Conservation (phyloP, 1,284 basidiomycete species). For the Moesziomyces antarcticus region DNA sequence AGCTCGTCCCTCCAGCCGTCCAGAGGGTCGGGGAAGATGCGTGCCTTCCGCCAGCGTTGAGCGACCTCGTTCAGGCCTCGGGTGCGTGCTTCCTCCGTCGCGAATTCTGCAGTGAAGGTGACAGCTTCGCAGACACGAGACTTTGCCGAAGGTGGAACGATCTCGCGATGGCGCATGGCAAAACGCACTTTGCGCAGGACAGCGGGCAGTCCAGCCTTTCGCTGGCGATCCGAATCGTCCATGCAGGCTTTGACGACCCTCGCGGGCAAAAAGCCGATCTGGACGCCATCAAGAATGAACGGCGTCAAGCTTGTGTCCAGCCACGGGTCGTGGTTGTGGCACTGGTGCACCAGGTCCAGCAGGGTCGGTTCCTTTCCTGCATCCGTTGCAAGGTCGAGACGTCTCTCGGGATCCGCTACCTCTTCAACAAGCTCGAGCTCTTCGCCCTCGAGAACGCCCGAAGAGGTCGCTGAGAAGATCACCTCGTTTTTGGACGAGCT, state of each 20-base stretch:
- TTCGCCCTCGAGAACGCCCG: constrained; percentile 22
- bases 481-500: constrained; percentile 18
- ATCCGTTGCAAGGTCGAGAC: constrained; percentile 1
- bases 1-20: constrained; percentile 67
- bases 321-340: constrained; percentile 65
- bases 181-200: constrained; percentile 30
- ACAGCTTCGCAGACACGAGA: constrained; percentile 26
- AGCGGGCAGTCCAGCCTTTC: constrained; percentile 3
- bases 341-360: constrained; percentile 50
- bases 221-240: constrained; percentile 27
- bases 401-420: constrained; percentile 21
- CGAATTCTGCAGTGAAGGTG: constrained; percentile 28
- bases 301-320: constrained; percentile 44
- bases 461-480: constrained; percentile 37
- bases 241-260: constrained; percentile 47
- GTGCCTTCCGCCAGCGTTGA: constrained; percentile 42
- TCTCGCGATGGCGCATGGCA: constrained; percentile 36
- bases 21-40: constrained; percentile 56
- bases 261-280: constrained; percentile 59
- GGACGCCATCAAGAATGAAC: constrained; percentile 52
- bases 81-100: constrained; percentile 32
- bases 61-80: constrained; percentile 40
- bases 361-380: constrained; percentile 23
- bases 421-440: constrained; percentile 29
- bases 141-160: constrained; percentile 18